Base-by-base conservation (phyloP, 768 basidiomycete genomes). In the Boletus coccyginus region DNA sequence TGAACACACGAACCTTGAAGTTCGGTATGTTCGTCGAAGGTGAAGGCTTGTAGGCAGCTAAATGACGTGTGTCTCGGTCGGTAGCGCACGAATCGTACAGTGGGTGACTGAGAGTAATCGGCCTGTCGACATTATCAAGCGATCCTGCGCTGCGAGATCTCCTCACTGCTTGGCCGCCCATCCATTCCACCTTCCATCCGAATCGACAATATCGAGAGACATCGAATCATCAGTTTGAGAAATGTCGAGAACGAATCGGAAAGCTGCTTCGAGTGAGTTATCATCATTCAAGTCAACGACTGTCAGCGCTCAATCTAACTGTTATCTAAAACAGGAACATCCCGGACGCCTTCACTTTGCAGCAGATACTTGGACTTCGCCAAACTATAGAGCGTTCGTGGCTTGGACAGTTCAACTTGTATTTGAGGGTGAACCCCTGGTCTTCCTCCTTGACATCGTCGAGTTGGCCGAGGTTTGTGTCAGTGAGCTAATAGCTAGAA, bases 71-170 rank as follows among this genome's bases (percentile, higher is more conserved):
- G n/a, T n/a, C n/a, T n/a, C n/a, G n/a, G n/a, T n/a, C n/a, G n/a
- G n/a, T 39, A 49, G 48, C 3, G 19, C 14, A 5, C 35, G 27
- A 5, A 27, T 50, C 12, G 27, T 50, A 7, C 12, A 13, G 7
- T 56, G 55, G 55, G 13, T 56, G 5, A 52, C 50, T 7, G 55
- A 56, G 9, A 46, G 45, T 7, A 56, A 46, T n/a, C n/a, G 45
- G 1, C 55, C 50, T 0, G 14, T 46, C 11, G 46, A 51, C 11
- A 56, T 56, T 21, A 21, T 56, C 12, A 24, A 51, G n/a, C 11
- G 55, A 56, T 14, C 19, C 24, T n/a, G 38, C 7, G 7, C 50
- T 56, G 7, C 12, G 31, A 29, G 45, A 41, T 1, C 38, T 56
- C 14, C 19, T 56, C 3, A 12, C 4, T 14, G 50, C 50, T 3